Base-by-base conservation (phyloP, 2,329 filamentous ascomycete genomes). In the Septoria linicola region DNA sequence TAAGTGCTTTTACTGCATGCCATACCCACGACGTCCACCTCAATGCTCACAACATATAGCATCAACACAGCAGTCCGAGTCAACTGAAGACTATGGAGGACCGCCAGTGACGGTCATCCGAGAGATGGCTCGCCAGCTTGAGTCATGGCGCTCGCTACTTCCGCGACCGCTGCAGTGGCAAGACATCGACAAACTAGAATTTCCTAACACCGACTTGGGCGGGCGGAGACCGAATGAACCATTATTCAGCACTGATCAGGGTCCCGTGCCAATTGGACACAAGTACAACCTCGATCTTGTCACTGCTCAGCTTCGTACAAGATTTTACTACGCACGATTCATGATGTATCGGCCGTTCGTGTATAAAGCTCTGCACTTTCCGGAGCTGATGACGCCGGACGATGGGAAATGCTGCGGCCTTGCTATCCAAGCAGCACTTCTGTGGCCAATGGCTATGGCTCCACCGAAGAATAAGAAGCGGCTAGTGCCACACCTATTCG, bases 371-470 rank as follows among this genome's bases (percentile, higher is more conserved):
- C 69, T 83, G 2, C 80, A 84, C 62, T 75, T 77, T 57, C 78
- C 80, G 0, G 76, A 81, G 36, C 66, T 71, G 23, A 70, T 83
- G 67, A 77, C 74, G 0, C 64, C 71, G 6, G 78, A 81, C 31
- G 82, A 85, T 63, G 72, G 72, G 2, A 69, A 76, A 11, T 79
- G 76, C 21, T 78, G 73, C n/a, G 80, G 76, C 3, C 72, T 79
- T 50, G 83, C 81, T 55, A 73, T 84, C 13, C 73, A 78, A 57
- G 73, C 78, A 1, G 77, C 75, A n/a, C 68, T 84, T 11, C 72
- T 77, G 49, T 85, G 82, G 82, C 81, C 82, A 1, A 71, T 84
- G 19, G 72, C 76, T 17, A 75, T 83, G 68, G 76, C 78, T 6
- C 81, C 81, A 0, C 73, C 78, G 0, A 78, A 77, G 54, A 71